Base-by-base conservation (phyloP, 805 yeast genomes). In the Starmerella tilneyi region DNA sequence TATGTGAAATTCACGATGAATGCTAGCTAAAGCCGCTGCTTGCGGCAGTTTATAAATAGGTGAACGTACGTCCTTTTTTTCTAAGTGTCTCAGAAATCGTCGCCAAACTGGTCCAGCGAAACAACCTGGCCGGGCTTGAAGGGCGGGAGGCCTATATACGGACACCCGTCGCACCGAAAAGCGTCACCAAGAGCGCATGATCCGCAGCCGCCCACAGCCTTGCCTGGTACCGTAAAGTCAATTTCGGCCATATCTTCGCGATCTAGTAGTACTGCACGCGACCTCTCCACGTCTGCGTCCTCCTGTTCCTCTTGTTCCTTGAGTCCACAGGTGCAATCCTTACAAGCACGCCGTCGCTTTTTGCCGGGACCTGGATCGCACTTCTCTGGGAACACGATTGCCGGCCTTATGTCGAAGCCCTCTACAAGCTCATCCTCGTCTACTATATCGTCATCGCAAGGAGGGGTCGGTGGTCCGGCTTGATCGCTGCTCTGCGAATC, bases 151-250 rank as follows among this genome's bases (percentile, higher is more conserved):
- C 99, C 99, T 54, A 92, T 68, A 65, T 80, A 92, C 31, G 99
- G 99, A 66, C 99, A 92, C 2, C 97, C 96, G 55, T 88, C 94
- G 63, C 99, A 92, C 59, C 99, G 72, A 68, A 92, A 92, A 0
- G 98, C 98, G 63, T 92, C 99, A 35, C 99, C 99, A 41, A 92
- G 72, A 0, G 97, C 79, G 67, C 99, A 92, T 9, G 94, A 84
- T 21, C 95, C 95, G 68, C 99, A 92, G 3, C 96, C 96, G 27
- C 96, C 96, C 3, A 64, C 67, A 11, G 94, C 81, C 59, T 89
- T 89, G 32, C 97, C 97, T 53, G 88, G 85, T n/a, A 88, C 78
- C 0, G 98, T 89, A 67, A 89, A 89, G 61, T 89, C 97, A 45
- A 89, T 77, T 61, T 89, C 98, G 3, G 94, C 74, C 57, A 86